These are phyloP conservation scores for Cercospora zeae-maydis DNA, from an alignment of 2,329 filamentous ascomycete genomes.

Conservation along the genomic window DNA sequence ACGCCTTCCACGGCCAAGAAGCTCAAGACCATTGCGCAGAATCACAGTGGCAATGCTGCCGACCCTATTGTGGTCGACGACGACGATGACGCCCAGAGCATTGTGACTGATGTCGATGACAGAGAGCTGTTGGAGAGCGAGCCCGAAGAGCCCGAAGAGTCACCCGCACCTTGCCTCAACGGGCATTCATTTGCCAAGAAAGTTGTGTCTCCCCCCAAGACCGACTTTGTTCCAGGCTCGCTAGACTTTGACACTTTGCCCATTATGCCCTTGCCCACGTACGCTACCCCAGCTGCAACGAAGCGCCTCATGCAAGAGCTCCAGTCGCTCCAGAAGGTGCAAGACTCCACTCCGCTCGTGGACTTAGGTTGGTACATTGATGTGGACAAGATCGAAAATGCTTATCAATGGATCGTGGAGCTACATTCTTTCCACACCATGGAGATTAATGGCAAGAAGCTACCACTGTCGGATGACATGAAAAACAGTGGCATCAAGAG, in stretches of 20 bases:
- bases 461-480: constrained; percentile 75
- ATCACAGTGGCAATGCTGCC: constrained; percentile 19
- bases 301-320: constrained; percentile 64
- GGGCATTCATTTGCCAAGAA: constrained; percentile 2
- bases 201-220: constrained; percentile 33
- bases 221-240: constrained; percentile 64
- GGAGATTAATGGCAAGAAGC: constrained; percentile 30
- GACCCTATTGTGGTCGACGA: constrained; percentile 40
- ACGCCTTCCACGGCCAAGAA: constrained; percentile 20
- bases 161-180: not conserved
- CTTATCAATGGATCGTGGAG: constrained; percentile 90
- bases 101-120: constrained; percentile 51
- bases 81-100: constrained; percentile 45
- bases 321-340: constrained; percentile 59
- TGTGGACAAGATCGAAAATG: constrained; percentile 60
- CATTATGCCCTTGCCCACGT: constrained; percentile 61
- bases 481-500: constrained; percentile 58
- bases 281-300: constrained; percentile 61
- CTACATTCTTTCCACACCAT: constrained; percentile 67
- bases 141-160: constrained; percentile 19
- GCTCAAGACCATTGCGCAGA: constrained; percentile 22
- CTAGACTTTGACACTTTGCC: constrained; percentile 62
- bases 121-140: constrained; percentile 39
- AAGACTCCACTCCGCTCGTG: constrained; percentile 57
- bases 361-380: constrained; percentile 84